Base-by-base conservation (phyloP, 2,329 filamentous ascomycete genomes). In the Aspergillus neoniger region DNA sequence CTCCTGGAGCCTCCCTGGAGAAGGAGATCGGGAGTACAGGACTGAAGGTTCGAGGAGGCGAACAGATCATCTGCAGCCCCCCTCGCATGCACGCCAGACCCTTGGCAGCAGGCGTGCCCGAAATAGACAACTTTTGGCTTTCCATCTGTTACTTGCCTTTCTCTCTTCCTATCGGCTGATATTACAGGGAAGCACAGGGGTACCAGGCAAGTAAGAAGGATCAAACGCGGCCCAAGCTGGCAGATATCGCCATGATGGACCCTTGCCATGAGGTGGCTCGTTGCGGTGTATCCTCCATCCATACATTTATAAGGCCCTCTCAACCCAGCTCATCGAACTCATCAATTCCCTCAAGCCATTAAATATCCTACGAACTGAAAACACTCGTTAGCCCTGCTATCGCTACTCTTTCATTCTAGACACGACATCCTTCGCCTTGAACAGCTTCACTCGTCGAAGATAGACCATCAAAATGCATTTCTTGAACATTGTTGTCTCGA, bases 391-490 rank as follows among this genome's bases (percentile, higher is more conserved):
- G 15, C 25, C 38, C 19, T 36, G 15, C 32, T 28, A 25, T 54
- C 43, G 21, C 17, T 61, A 17, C 30, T 43, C 2, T 15, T 47
- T 41, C 23, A 12, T 51, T 56, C 51, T 44, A 17, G 25, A 43
- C 17, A 36, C 32, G 9, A 28, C 21, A 15, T 30, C 25, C 47
- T 38, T 32, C 19, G 19, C 41, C 23, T 48, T 8, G 58, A 56
- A 58, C 54, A 56, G 47, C 48, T 54, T 50, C 43, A 28, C 38
- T 48, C 53, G 41, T 32, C 25, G 28, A 49, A 19, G 3, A 44
- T 49, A 32, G 53, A 48, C 44, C 39, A 51, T 61, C 69, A 69
- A 41, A 54, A 77, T 77, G 74, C 70, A 68, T 53, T 57, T 65
- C 52, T 49, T 61, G 49, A 61, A 65, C 32, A 25, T 72, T 38